Evolutionary conservation across 306 rosid genomes (phyloP).

Genomic region (Herpetospermum pedunculosum): DNA sequence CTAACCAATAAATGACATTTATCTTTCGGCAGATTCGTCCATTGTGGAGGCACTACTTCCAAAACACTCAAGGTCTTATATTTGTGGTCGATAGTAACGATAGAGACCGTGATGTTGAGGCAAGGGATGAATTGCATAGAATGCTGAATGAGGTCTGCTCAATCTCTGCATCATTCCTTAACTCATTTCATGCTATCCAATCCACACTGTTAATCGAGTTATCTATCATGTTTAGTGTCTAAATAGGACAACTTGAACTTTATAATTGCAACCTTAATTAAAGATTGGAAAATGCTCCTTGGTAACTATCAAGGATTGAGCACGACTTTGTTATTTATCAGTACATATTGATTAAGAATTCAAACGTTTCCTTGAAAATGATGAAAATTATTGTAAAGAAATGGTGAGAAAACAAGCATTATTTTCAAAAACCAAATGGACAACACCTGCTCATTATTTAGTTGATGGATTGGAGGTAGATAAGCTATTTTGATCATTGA

Average conservation of each 20-base stretch:
- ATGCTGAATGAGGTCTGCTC: too few species aligned
- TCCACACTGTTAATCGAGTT: too few species aligned
- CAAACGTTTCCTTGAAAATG: too few species aligned
- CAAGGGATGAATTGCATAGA: constrained; percentile 69
- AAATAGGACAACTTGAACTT: not conserved
- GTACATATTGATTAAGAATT: too few species aligned
- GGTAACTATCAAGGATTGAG: not conserved
- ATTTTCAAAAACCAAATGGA: constrained; percentile 42
- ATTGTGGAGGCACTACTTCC: constrained; percentile 75
- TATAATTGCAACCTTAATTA: not conserved
- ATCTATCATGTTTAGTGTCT: too few species aligned
- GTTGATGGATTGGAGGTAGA: constrained; percentile 44
- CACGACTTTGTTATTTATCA: not conserved
- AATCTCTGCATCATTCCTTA: too few species aligned
- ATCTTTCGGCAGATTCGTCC: constrained; percentile 48
- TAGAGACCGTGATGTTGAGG: constrained; percentile 41
- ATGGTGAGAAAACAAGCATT: too few species aligned
- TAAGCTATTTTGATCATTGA: not conserved
- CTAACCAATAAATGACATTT: not conserved
- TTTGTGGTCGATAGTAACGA: constrained; percentile 68
- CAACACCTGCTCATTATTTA: constrained; percentile 44
- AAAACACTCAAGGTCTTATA: constrained; percentile 69
- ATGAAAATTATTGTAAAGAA: too few species aligned
- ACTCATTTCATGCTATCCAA: too few species aligned
- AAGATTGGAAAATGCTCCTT: too few species aligned